phyloP scores from a whole-genome alignment of 305 asterid species.

The Solanum hybrid region DNA sequence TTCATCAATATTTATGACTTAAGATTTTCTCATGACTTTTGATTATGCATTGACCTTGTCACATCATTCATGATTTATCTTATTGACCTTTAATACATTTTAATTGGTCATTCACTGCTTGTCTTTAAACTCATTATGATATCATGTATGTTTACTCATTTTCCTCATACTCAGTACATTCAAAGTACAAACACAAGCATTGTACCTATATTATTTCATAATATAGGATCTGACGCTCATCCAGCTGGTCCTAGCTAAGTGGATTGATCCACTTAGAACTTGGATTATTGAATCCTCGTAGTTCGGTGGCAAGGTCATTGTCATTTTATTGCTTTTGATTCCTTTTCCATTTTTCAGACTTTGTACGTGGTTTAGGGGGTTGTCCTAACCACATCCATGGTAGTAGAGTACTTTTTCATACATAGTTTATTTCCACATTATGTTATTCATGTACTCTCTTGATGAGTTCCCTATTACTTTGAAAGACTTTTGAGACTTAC shows the following conservation, averaged over 20 bases:
- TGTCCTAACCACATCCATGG: background rate
- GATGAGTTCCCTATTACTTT: background rate
- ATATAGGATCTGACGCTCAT: background rate
- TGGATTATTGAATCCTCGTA: background rate
- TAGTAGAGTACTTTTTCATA: background rate
- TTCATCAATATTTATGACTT: background rate
- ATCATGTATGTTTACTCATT: background rate
- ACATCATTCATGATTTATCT: background rate
- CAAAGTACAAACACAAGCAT: too few relatives aligned
- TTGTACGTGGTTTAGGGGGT: background rate
- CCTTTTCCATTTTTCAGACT: background rate
- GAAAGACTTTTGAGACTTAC: background rate
- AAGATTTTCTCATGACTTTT: background rate
- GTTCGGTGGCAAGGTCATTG: background rate
- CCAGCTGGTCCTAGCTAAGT: background rate
- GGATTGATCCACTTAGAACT: background rate
- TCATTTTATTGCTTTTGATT: background rate
- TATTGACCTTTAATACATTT: background rate
- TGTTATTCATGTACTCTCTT: background rate
- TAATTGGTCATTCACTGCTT: background rate
- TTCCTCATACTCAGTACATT: too few relatives aligned
- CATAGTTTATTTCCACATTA: background rate
- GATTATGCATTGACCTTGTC: background rate
- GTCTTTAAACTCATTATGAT: background rate
- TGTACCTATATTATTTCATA: too few relatives aligned